These are phyloP conservation scores for Sabuloglossum arenarium DNA, from an alignment of 495 filamentous ascomycete species.

Conservation along the genomic window DNA sequence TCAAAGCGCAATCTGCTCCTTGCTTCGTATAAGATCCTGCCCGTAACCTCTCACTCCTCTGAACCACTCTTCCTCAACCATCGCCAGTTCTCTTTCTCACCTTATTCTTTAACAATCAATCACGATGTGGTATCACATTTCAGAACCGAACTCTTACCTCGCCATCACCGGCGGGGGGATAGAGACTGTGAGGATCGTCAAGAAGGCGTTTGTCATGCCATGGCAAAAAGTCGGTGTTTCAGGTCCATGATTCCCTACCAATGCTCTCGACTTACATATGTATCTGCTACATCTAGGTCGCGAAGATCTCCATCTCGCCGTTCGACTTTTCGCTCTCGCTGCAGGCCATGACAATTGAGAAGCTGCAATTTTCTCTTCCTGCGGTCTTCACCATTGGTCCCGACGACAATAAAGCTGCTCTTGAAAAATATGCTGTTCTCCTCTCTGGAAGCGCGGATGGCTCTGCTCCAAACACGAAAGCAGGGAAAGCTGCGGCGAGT, in stretches of 20 bases:
- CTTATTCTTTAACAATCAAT: background rate
- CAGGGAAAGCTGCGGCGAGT: conserved; percentile 10
- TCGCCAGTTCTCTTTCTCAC: background rate
- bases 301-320: conserved; percentile 42
- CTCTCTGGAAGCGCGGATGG: conserved; percentile 37
- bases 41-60: background rate
- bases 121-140: conserved; percentile 17
- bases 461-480: conserved; percentile 10
- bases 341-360: conserved; percentile 70
- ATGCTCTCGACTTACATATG: conserved; percentile 9
- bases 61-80: background rate
- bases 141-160: conserved; percentile 39
- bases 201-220: conserved; percentile 48
- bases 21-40: no score
- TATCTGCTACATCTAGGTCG: conserved; percentile 13
- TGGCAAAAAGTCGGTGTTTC: conserved; percentile 33
- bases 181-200: conserved; percentile 45
- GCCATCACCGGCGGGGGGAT: conserved; percentile 64
- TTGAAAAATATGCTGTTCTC: conserved; percentile 60
- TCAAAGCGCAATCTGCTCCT: no score
- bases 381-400: conserved; percentile 77
- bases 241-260: background rate
- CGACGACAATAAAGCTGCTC: conserved; percentile 37
- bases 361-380: conserved; percentile 55
- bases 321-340: conserved; percentile 57